Evolutionary conservation across 2,329 filamentous ascomycete species (phyloP), one percentile per base, ranked within the genome.

Genomic region (Neofusicoccum umdonicola): DNA sequence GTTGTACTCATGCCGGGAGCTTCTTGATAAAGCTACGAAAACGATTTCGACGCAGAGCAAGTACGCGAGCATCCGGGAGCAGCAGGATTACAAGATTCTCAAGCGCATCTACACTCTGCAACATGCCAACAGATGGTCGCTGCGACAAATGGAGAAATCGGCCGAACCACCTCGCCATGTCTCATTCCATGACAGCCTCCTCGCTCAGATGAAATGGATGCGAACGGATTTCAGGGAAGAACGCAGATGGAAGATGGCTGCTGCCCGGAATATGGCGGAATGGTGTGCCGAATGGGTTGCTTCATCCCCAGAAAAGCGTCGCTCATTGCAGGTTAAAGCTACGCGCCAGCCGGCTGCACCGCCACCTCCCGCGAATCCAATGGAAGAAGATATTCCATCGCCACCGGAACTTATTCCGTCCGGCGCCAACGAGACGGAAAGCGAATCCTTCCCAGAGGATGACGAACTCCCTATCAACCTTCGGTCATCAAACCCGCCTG

Each of bases 181-280:
- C 0, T 88, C 90, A 1, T 94, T 98, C 70, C 91, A 89, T 86
- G 95, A 99, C 78, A 85, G 94, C 61, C 77, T 98, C 63, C 81
- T 99, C 37, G 86, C 93, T 69, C 93, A 99, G 80, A 92, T 94
- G 86, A 96, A 93, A 76, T 98, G 94, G 94, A 96, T 99, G 92
- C 87, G 93, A 58, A 97, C 93, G 1, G 95, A 99, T 77, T 98
- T 97, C 72, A 86, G 90, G 60, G 92, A 97, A 77, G 95, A 98
- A 76, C 84, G 92, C 45, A 97, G 96, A 75, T 97, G 93, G 93
- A 98, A 97, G 79, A 88, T 87, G 73, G 86, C 90, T 2, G 85
- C 90, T 41, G 93, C 93, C 4, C 89, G 89, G 65, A 92, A 89
- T 65, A 82, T 97, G 66, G 95, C 93, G 1, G 83, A 88, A 71